These are phyloP conservation scores for Ceratobasidium sp. DNA, from an alignment of 1,284 basidiomycete genomes.

Conservation along the genomic window DNA sequence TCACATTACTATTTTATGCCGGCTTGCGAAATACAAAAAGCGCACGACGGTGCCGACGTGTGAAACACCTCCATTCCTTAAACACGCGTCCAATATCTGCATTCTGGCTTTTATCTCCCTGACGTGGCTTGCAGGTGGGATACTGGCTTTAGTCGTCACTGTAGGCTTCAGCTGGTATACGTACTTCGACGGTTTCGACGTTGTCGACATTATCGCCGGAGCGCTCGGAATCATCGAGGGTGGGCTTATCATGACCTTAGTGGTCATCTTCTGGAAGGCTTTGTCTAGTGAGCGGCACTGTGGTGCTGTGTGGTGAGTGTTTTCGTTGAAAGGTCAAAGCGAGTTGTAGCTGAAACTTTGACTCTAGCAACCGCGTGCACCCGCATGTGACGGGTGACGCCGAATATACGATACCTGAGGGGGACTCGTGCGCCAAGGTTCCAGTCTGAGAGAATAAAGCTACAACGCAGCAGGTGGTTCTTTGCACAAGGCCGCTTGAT, in stretches of 20 bases:
- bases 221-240: neutral
- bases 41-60: neutral
- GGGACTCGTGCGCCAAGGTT: neutral
- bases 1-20: conserved; percentile 6
- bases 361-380: neutral
- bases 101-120: neutral
- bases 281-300: conserved; percentile 11
- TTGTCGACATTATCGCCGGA: neutral
- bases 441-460: neutral
- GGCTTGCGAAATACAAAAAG: conserved; percentile 12
- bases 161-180: neutral
- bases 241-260: neutral
- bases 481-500: neutral
- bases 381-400: neutral
- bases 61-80: conserved; percentile 1
- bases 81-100: conserved; percentile 10
- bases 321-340: neutral
- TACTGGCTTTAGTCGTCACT: neutral
- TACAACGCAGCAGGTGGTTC: neutral
- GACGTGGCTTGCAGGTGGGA: neutral
- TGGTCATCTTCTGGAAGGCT: conserved; percentile 10
- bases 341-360: neutral
- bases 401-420: neutral
- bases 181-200: neutral
- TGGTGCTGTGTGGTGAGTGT: conserved; percentile 1